Evolutionary conservation across 140 eudicot species (phyloP).

Genomic region (Erigeron philadelphicus): DNA sequence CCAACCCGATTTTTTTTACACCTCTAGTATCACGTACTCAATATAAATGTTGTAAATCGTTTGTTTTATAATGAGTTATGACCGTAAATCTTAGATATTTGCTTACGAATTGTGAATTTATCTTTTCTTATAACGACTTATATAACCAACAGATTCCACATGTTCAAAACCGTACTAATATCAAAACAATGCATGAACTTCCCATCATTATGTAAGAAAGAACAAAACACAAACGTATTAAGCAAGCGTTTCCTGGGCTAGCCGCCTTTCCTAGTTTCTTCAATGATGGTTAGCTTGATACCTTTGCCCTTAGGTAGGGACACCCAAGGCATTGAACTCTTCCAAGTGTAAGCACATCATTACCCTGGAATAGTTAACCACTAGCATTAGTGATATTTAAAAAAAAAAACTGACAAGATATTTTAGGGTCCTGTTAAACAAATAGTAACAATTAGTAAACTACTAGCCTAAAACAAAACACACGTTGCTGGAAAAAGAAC

Average conservation of each 20-base stretch:
- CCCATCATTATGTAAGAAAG: constrained; percentile 13
- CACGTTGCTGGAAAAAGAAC: background rate
- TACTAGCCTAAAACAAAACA: background rate
- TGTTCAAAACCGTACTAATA: constrained; percentile 22
- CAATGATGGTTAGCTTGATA: constrained; percentile 52
- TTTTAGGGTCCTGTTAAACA: constrained; percentile 48
- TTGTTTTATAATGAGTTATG: background rate
- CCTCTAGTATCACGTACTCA: too few species aligned
- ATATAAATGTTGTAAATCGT: background rate
- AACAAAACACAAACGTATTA: constrained; percentile 14
- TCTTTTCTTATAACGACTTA: too few species aligned
- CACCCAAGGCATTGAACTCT: constrained; percentile 64
- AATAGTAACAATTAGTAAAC: background rate
- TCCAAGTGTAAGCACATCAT: constrained; percentile 53
- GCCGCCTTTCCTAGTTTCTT: constrained; percentile 59
- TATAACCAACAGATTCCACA: too few species aligned
- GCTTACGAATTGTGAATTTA: too few species aligned
- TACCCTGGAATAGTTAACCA: too few species aligned
- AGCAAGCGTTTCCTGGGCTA: constrained; percentile 39
- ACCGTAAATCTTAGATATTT: too few species aligned
- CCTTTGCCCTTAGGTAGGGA: constrained; percentile 71
- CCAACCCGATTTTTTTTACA: too few species aligned
- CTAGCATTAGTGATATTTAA: too few species aligned
- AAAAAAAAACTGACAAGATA: too few species aligned
- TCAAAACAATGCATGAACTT: constrained; percentile 8